These are phyloP conservation scores for Truncatella angustata DNA, from an alignment of 2,329 filamentous ascomycete species.

Conservation along the genomic window DNA sequence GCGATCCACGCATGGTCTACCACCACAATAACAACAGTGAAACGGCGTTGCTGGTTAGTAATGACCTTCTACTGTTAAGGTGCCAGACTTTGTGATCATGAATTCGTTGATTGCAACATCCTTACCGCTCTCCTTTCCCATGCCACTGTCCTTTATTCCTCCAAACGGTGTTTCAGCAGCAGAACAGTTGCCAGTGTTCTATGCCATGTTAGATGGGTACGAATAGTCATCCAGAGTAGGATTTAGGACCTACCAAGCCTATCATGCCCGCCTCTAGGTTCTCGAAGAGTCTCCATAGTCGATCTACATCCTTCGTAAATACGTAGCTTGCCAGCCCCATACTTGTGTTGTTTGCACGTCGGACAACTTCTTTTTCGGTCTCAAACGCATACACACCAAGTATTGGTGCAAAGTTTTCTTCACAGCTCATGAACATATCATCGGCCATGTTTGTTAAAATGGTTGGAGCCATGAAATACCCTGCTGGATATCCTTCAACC, in stretches of 20 bases:
- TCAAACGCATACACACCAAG: conserved; percentile 56
- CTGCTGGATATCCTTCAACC: conserved; percentile 22
- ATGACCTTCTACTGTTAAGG: conserved; percentile 38
- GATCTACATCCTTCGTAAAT: conserved; percentile 59
- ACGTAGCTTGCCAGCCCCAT: conserved; percentile 60
- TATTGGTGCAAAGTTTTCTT: conserved; percentile 60
- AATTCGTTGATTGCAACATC: conserved; percentile 47
- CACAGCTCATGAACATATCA: conserved; percentile 45
- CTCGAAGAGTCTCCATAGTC: conserved; percentile 57
- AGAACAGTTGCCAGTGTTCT: conserved; percentile 42
- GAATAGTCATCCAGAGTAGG: neutral
- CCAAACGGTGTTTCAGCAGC: conserved; percentile 45
- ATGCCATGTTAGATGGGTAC: conserved; percentile 9
- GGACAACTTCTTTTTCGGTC: conserved; percentile 53
- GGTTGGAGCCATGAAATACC: conserved; percentile 67
- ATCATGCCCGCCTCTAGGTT: conserved; percentile 55
- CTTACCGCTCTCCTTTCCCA: conserved; percentile 46
- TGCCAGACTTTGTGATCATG: conserved; percentile 44
- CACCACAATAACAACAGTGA: too few species aligned
- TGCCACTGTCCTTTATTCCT: conserved; percentile 47
- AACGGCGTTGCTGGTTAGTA: too few species aligned
- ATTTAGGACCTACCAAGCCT: conserved; percentile 41
- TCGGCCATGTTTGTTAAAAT: conserved; percentile 48
- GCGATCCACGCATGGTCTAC: too few species aligned
- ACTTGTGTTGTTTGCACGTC: conserved; percentile 53